A percentile compares a stretch with the other conserved stretches of the same genome.
These are phyloP conservation scores for Saturnispora zaruensis DNA, from an alignment of 805 yeast species.

Conservation along the genomic window DNA sequence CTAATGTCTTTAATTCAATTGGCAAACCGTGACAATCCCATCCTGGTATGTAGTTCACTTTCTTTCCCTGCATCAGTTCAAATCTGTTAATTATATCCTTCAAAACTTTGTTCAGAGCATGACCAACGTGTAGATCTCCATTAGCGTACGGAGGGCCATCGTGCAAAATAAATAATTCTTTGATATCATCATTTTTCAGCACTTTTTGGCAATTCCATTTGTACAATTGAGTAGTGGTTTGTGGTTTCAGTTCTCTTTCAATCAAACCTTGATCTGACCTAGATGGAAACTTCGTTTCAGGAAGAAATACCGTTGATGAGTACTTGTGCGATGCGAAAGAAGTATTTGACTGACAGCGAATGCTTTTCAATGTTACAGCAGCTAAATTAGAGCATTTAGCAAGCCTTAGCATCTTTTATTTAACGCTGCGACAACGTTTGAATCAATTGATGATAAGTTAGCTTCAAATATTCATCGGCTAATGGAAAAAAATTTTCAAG, in stretches of 20 bases:
- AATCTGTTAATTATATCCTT: conserved; percentile 79
- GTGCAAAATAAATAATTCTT: conserved; percentile 58
- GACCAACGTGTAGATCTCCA: conserved; percentile 88
- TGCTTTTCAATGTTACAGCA: background rate
- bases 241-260: conserved; percentile 37
- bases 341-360: conserved; percentile 2
- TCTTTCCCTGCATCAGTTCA: conserved; percentile 49
- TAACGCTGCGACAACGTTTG: background rate
- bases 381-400: background rate
- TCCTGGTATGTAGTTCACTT: conserved; percentile 75
- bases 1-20: conserved; percentile 78
- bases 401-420: background rate
- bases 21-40: conserved; percentile 99
- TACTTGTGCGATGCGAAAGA: conserved; percentile 15
- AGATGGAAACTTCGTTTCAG: conserved; percentile 59
- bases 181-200: conserved; percentile 20
- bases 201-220: conserved; percentile 42
- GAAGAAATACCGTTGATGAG: conserved; percentile 35
- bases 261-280: conserved; percentile 44
- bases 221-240: conserved; percentile 54
- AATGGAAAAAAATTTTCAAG: background rate
- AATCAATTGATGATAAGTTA: background rate
- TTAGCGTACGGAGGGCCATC: conserved; percentile 99
- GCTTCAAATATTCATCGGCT: background rate
- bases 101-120: conserved; percentile 79